These are phyloP conservation scores for Lipomyces yamadae DNA, from an alignment of 805 yeast genomes.

Conservation along the genomic window DNA sequence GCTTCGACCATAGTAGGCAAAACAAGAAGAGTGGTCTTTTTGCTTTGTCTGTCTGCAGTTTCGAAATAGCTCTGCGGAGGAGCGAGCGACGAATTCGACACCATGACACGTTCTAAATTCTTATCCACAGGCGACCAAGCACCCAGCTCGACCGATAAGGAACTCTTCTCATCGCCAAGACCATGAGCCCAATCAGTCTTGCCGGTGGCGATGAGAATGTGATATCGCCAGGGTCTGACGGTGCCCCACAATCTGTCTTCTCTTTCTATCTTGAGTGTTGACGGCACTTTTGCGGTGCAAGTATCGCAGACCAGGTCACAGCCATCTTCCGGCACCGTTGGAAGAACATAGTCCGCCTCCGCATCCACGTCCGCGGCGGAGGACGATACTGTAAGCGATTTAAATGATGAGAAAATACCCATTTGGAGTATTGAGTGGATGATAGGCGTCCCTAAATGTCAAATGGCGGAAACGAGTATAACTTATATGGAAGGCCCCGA, in stretches of 20 bases:
- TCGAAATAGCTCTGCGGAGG: constrained; percentile 51
- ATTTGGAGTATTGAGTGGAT: not conserved
- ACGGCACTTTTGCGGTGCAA: constrained; percentile 61
- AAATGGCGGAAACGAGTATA: too few relatives aligned
- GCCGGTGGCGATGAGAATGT: constrained; percentile 82
- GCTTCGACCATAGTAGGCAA: constrained; percentile 80
- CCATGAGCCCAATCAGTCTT: constrained; percentile 83
- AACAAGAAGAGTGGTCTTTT: constrained; percentile 63
- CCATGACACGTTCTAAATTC: constrained; percentile 51
- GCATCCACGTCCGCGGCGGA: not conserved
- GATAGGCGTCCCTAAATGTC: too few relatives aligned
- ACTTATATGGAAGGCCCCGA: too few relatives aligned
- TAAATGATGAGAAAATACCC: constrained; percentile 22
- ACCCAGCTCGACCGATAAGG: constrained; percentile 54
- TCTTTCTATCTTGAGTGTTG: constrained; percentile 53
- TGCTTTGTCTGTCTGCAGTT: constrained; percentile 51
- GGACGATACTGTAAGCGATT: not conserved
- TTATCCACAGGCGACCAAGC: constrained; percentile 38
- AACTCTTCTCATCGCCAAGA: constrained; percentile 57
- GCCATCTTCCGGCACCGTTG: constrained; percentile 29
- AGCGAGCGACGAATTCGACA: constrained; percentile 61
- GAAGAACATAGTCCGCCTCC: constrained; percentile 12
- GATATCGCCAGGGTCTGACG: constrained; percentile 70
- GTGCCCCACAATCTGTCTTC: constrained; percentile 66
- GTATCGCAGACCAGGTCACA: constrained; percentile 50